A percentile compares a stretch with the other conserved stretches of the same genome.
Conservation (phyloP, 2,329 filamentous ascomycete genomes). For the Botryotinia calthae region DNA sequence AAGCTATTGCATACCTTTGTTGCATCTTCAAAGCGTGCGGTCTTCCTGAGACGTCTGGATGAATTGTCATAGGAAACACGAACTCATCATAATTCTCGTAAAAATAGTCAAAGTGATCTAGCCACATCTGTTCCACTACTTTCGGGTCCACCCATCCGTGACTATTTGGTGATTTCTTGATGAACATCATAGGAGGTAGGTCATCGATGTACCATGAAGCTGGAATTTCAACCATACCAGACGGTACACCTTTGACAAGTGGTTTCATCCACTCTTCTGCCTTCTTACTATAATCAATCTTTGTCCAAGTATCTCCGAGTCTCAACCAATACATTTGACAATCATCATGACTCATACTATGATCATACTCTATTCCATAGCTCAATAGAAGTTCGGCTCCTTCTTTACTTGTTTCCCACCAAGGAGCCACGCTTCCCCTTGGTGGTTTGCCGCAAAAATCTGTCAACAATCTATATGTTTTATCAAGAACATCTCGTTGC, state of each 20-base stretch:
- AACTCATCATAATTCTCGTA: constrained; percentile 76
- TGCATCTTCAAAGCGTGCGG: constrained; percentile 74
- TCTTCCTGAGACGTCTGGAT: constrained; percentile 69
- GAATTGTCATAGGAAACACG: constrained; percentile 74
- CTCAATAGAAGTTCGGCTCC: constrained; percentile 62
- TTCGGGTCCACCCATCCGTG: constrained; percentile 55
- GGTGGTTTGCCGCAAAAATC: constrained; percentile 72
- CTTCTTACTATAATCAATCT: constrained; percentile 63
- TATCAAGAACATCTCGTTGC: constrained; percentile 71
- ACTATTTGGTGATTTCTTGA: constrained; percentile 62
- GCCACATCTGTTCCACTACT: constrained; percentile 45
- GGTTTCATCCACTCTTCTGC: constrained; percentile 67
- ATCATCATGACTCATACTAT: constrained; percentile 65
- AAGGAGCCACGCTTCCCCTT: constrained; percentile 69
- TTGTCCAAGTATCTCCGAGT: constrained; percentile 64
- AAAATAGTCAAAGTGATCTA: constrained; percentile 68
- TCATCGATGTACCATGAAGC: constrained; percentile 61
- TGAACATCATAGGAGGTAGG: constrained; percentile 69
- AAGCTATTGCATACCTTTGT: constrained; percentile 56
- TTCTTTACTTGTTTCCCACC: constrained; percentile 71
- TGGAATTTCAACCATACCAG: constrained; percentile 65
- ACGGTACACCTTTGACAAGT: constrained; percentile 55
- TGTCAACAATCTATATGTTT: constrained; percentile 68
- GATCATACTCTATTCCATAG: constrained; percentile 70
- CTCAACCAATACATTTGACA: constrained; percentile 62